Evolutionary conservation across 768 basidiomycete species (phyloP), one percentile per base, ranked within the genome.

Genomic region (Leccinum olivaceopallidum): DNA sequence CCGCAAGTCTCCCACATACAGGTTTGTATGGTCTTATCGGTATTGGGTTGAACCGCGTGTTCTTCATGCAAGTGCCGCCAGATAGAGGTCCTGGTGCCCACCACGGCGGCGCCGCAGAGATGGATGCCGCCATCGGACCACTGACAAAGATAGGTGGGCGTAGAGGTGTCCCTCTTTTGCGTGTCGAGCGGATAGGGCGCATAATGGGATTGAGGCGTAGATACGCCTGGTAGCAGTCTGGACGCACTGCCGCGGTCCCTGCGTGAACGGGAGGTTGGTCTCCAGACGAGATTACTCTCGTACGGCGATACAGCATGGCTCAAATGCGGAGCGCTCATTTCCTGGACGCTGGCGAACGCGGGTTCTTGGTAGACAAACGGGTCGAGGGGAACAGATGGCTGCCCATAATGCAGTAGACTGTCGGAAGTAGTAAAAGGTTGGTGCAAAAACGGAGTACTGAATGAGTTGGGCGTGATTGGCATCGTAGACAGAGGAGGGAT

Each of bases 1-100:
- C 14, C 4, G 16, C 73, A 72, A 0, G 0, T 13, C 2, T 49
- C 54, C 73, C 71, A 72, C 2, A 9, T 37, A 52, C 71, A 74
- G 12, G 9, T 1, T 28, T 55, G 56, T 2, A 0, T 2, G 12
- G 54, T 26, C 58, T 59, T 63, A 50, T 74, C 49, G 3, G 56
- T 58, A 6, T 32, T 62, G 32, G 56, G 42, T 4, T 16, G 49
- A 22, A 63, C n/a, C 28, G 20, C 61, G n/a, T 70, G 70, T 7
- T 1, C 47, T 1, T 6, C 9, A 1, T 54, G 52, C 34, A 71
- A 50, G 30, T 70, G 69, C 2, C 34, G 32, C 26, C 26, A 54
- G 22, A 71, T 59, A 34, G 60, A 65, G 8, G 13, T 37, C 7
- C 61, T 70, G 48, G 56, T 55, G 2, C 60, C 56, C 2, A 2